A percentile compares a stretch with the other conserved stretches of the same genome.
These are phyloP conservation scores for Cladosporium colombiae DNA, from an alignment of 2,329 filamentous ascomycete species.

Conservation along the genomic window DNA sequence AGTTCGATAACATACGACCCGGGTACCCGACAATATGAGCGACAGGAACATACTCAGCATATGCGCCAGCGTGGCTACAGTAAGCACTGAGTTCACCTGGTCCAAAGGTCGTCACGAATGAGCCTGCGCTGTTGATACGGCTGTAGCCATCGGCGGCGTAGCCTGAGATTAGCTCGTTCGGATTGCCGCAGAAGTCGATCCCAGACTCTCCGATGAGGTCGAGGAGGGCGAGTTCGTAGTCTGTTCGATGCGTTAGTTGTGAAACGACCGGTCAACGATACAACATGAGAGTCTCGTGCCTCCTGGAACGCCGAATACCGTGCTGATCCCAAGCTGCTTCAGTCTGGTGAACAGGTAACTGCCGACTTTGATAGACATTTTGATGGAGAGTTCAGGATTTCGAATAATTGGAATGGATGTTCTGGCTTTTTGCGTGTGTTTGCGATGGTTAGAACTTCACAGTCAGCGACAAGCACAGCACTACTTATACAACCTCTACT, in stretches of 20 bases:
- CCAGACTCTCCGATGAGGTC: constrained; percentile 40
- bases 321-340: constrained; percentile 45
- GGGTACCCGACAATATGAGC: constrained; percentile 62
- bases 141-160: constrained; percentile 83
- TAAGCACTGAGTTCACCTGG: constrained; percentile 69
- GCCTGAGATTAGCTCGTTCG: constrained; percentile 41
- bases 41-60: constrained; percentile 70
- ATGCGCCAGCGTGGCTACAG: constrained; percentile 73
- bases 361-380: constrained; percentile 32
- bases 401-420: neutral
- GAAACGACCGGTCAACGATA: neutral
- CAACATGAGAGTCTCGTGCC: too few relatives aligned
- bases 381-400: neutral
- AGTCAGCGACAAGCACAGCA: neutral
- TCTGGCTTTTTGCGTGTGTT: neutral
- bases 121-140: constrained; percentile 68
- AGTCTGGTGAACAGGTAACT: constrained; percentile 45
- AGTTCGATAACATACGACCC: neutral
- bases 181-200: constrained; percentile 40
- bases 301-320: constrained; percentile 51
- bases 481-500: neutral
- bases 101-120: constrained; percentile 74
- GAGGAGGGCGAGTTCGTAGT: constrained; percentile 40
- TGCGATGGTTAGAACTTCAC: neutral
- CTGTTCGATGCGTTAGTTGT: constrained; percentile 27